Base-by-base conservation (phyloP, 164 flowering plant species). In the Umbellularia californica region DNA sequence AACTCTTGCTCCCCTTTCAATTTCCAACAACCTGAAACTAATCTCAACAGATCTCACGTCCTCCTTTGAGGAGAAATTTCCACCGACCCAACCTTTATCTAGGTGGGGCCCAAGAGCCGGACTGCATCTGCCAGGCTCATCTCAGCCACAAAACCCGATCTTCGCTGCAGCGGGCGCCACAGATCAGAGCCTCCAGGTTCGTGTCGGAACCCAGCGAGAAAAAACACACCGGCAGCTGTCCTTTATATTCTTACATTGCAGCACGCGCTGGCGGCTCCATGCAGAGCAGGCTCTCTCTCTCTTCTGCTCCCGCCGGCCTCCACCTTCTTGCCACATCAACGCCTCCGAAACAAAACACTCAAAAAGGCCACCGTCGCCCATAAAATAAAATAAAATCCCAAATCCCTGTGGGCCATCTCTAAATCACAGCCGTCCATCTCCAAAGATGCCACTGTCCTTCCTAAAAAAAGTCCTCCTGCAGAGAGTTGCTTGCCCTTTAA, bases 261-360 rank as follows among this genome's bases (percentile, higher is more conserved):
- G 69, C 69, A 67, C 69, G 69, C 69, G 69, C 50, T 67, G 69
- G 69, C 69, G 69, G 69, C 69, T 28, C 33, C 41, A 55, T 28
- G 24, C 50, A 67, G 69, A 41, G 35, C 35, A 30, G 35, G 35
- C 50, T 5, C 35, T 30, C 35, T 30, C 50, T 5, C n/a, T 33
- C 35, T 17, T 33, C 69, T 67, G 69, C 69, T 33, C 69, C 35
- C 50, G 69, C 35, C 69, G 69, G 69, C 69, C 69, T 30, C 33
- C 9, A 5, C 2, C n/a, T 5, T 15, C n/a, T 2, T 3, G 69
- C 69, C 69, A 19, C 69, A 41, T 67, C 69, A 67, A 9, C 69
- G 28, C 60, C 60, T 41, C 47, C 47, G 9, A 7, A 41, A 41
- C n/a, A 3, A 1, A 2, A 0, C n/a, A 13, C 60, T 55, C 60